A percentile compares a stretch with the other conserved stretches of the same genome.
Evolutionary conservation across 495 filamentous ascomycete genomes (phyloP).

Genomic region (Annulohypoxylon bovei): DNA sequence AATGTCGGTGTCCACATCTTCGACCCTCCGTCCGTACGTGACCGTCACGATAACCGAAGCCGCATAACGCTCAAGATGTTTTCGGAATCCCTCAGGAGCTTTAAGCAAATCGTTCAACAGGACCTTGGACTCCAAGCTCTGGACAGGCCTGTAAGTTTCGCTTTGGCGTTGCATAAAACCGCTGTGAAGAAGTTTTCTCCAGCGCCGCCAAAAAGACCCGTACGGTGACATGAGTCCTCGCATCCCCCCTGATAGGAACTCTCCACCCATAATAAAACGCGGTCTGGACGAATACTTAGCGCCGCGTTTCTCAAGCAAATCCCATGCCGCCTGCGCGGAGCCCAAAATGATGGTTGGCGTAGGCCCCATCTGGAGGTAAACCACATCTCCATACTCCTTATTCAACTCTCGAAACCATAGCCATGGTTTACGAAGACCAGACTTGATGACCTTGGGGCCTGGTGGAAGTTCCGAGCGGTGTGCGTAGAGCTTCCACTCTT

Average conservation of each 20-base stretch:
- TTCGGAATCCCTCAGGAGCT: constrained; percentile 46
- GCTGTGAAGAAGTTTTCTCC: constrained; percentile 64
- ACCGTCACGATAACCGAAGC: constrained; percentile 67
- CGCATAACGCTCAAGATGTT: constrained; percentile 63
- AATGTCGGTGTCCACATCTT: constrained; percentile 61
- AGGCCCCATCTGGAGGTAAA: constrained; percentile 71
- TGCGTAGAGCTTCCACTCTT: constrained; percentile 46
- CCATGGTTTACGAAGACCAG: constrained; percentile 62
- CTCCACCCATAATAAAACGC: constrained; percentile 62
- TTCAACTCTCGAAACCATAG: constrained; percentile 66
- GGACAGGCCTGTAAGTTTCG: constrained; percentile 62
- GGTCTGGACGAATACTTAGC: constrained; percentile 61
- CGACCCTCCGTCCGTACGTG: constrained; percentile 66
- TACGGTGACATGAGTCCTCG: constrained; percentile 64
- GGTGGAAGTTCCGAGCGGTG: constrained; percentile 49
- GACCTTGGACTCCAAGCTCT: constrained; percentile 62
- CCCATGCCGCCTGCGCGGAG: constrained; percentile 68
- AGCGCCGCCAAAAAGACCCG: constrained; percentile 62
- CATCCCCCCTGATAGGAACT: constrained; percentile 59
- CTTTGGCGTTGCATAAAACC: constrained; percentile 66
- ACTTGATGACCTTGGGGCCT: constrained; percentile 47
- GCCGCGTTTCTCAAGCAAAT: constrained; percentile 62
- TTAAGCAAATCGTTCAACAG: constrained; percentile 59
- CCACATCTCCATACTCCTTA: constrained; percentile 64
- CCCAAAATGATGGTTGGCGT: constrained; percentile 71